Percentiles rank a stretch among this genome's conserved stretches.
These are phyloP conservation scores for Backusella sp. DNA, from an alignment of 192 early-diverging fungal species.

Conservation along the genomic window DNA sequence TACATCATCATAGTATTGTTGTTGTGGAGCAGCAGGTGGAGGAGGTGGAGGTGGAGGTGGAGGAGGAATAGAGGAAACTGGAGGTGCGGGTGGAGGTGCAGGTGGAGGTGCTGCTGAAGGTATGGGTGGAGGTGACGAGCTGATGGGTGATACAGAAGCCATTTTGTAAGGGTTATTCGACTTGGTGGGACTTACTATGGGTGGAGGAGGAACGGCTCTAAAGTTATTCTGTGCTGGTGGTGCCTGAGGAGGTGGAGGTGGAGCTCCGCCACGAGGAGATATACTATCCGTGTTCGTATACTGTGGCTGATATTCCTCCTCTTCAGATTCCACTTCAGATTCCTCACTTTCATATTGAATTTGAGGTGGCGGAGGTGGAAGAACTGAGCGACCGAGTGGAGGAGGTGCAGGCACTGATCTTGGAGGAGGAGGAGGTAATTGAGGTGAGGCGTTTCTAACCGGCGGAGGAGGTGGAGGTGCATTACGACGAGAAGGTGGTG, in stretches of 20 bases:
- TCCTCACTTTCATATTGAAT: background rate
- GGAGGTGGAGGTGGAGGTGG: constrained; percentile 10
- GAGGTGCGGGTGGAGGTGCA: background rate
- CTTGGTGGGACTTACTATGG: background rate
- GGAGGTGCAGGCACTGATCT: constrained; percentile 2
- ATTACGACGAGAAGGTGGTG: constrained; percentile 25
- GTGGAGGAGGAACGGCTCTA: background rate
- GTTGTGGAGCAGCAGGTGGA: constrained; percentile 7
- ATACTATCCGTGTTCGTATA: background rate
- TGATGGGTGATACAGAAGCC: constrained; percentile 18
- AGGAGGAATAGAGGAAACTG: background rate
- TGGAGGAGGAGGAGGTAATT: constrained; percentile 25
- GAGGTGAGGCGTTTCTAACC: background rate
- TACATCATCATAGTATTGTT: background rate
- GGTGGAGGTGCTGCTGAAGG: background rate
- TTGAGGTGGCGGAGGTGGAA: background rate
- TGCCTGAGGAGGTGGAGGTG: background rate
- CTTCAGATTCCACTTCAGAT: background rate
- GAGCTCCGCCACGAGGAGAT: background rate
- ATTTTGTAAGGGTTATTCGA: constrained; percentile 30
- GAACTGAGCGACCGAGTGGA: background rate
- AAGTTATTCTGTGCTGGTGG: background rate
- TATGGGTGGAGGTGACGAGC: background rate
- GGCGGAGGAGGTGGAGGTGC: constrained; percentile 41
- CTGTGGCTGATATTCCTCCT: background rate